Evolutionary conservation across 2,329 filamentous ascomycete species (phyloP).

Genomic region (Berkeleyomyces basicola): DNA sequence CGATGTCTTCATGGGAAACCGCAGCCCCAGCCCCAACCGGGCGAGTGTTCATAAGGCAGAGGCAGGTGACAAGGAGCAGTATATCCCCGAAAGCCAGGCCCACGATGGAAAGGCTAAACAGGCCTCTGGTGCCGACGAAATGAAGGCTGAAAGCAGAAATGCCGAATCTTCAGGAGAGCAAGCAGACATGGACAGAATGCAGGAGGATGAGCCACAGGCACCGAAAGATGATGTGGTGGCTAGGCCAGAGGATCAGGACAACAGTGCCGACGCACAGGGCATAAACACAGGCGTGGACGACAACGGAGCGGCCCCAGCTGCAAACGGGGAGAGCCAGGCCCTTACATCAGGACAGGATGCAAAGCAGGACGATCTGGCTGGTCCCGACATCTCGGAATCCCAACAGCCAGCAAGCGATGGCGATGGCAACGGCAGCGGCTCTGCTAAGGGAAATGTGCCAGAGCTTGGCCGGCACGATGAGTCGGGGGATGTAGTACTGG

Average conservation of each 20-base stretch:
- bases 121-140: neutral
- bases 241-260: neutral
- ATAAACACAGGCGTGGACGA: neutral
- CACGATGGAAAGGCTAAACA: neutral
- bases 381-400: neutral
- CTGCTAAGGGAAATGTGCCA: no score
- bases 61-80: neutral
- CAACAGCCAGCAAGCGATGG: neutral
- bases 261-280: neutral
- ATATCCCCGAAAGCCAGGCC: neutral
- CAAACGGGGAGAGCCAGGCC: constrained; percentile 15
- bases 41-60: no score
- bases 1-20: neutral
- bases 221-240: neutral
- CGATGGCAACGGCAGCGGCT: neutral
- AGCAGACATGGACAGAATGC: neutral
- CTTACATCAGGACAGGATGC: neutral
- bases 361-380: neutral
- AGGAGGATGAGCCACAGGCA: neutral
- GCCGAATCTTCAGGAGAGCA: neutral
- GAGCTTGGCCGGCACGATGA: constrained; percentile 39
- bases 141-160: neutral
- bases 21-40: neutral
- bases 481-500: constrained; percentile 60
- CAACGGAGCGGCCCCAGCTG: neutral